phyloP scores from a whole-genome alignment of 1,284 basidiomycete genomes.

The Cryptococcus jaspeensis region DNA sequence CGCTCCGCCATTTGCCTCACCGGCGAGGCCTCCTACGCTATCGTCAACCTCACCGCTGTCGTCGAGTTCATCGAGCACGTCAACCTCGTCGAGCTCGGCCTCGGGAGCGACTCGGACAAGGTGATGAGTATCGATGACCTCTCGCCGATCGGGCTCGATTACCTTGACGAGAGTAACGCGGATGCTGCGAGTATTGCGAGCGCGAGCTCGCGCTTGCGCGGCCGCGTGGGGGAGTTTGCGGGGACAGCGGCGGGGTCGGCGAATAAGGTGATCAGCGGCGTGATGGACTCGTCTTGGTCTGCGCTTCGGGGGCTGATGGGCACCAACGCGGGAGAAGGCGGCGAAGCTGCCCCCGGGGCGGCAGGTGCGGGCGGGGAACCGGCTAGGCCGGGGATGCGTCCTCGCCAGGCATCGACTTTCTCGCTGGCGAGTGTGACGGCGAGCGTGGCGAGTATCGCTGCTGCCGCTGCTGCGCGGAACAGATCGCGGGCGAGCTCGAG shows the following conservation, averaged over 20 bases:
- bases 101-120: slow-evolving; percentile 62
- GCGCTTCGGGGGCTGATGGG: slow-evolving; percentile 66
- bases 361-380: slow-evolving; percentile 12
- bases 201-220: slow-evolving; percentile 55
- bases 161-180: slow-evolving; percentile 41
- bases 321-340: slow-evolving; percentile 14
- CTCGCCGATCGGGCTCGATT: slow-evolving; percentile 66
- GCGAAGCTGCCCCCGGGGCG: slow-evolving; percentile 21
- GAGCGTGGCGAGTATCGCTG: slow-evolving; percentile 58
- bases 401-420: slow-evolving; percentile 71
- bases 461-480: slow-evolving; percentile 43
- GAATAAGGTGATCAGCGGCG: slow-evolving; percentile 77
- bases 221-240: slow-evolving; percentile 71
- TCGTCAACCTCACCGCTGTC: slow-evolving; percentile 90
- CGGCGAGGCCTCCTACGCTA: slow-evolving; percentile 85
- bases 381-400: slow-evolving; percentile 32
- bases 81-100: slow-evolving; percentile 74
- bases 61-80: slow-evolving; percentile 92
- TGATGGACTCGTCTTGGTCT: slow-evolving; percentile 79
- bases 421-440: slow-evolving; percentile 76
- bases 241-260: slow-evolving; percentile 65
- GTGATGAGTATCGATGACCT: slow-evolving; percentile 69
- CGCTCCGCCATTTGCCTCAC: slow-evolving; percentile 64
- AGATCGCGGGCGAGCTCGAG: slow-evolving; percentile 49
- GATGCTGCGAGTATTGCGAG: slow-evolving; percentile 46